Evolutionary conservation across 345 rosid species (phyloP).

Genomic region (Noccaea bulbosa): DNA sequence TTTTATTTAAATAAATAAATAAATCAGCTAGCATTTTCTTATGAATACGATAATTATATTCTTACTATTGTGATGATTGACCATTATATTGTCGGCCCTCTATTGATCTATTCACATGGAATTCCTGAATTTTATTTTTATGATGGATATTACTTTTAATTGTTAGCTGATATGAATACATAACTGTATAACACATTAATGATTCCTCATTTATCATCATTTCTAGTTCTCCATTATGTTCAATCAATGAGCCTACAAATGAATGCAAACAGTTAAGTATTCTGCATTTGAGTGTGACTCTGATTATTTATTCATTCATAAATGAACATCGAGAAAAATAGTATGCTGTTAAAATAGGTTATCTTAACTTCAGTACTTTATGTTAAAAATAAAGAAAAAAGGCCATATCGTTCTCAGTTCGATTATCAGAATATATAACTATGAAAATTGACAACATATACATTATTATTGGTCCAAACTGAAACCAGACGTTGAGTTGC

Average conservation of each 20-base stretch:
- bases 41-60: conserved; percentile 18
- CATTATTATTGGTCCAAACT: conserved; percentile 25
- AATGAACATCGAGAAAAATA: not conserved
- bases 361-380: not conserved
- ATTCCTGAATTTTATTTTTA: not conserved
- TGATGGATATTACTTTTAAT: conserved; percentile 15
- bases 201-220: conserved; percentile 30
- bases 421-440: not conserved
- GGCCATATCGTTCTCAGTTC: not conserved
- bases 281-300: conserved; percentile 28
- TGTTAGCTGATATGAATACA: conserved; percentile 21
- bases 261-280: conserved; percentile 23
- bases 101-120: conserved; percentile 37
- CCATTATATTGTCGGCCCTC: conserved; percentile 36
- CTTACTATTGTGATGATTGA: conserved; percentile 31
- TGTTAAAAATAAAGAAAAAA: not conserved
- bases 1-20: not conserved
- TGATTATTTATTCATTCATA: not conserved
- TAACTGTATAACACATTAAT: conserved; percentile 10
- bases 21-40: conserved; percentile 16
- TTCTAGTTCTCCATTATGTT: conserved; percentile 22
- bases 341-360: not conserved
- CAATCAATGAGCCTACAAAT: conserved; percentile 32
- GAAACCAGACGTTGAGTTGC: conserved; percentile 33
- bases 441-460: not conserved